Evolutionary conservation across 257 asterid genomes (phyloP).

Genomic region (Phtheirospermum japonicum): DNA sequence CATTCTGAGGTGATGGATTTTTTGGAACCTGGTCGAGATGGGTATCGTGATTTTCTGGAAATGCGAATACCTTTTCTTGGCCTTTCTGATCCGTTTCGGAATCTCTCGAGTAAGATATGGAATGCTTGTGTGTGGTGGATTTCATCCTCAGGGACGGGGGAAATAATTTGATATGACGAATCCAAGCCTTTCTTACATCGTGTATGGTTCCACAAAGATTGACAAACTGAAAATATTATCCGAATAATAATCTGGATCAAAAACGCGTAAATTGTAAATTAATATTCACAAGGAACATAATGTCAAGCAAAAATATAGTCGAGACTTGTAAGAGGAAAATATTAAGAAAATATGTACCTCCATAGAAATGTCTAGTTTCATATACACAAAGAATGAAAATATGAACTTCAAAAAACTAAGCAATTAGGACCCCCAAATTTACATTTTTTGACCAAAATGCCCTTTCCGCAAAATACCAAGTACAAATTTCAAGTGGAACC

Average conservation of each 20-base stretch:
- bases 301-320: not conserved
- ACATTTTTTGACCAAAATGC: no score
- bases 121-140: constrained; percentile 33
- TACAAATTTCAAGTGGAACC: no score
- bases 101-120: constrained; percentile 29
- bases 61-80: constrained; percentile 23
- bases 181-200: constrained; percentile 72
- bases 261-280: constrained; percentile 13
- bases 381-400: not conserved
- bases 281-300: constrained; percentile 6
- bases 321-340: not conserved
- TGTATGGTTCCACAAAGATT: constrained; percentile 76
- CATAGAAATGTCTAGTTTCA: not conserved
- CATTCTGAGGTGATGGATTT: constrained; percentile 23
- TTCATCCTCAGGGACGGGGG: constrained; percentile 57
- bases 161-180: constrained; percentile 65
- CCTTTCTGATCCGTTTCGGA: constrained; percentile 25
- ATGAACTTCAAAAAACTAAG: not conserved
- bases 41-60: constrained; percentile 16
- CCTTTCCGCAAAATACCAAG: no score
- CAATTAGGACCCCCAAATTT: not conserved
- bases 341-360: not conserved
- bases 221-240: constrained; percentile 57
- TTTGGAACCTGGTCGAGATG: not conserved
- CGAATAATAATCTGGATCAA: constrained; percentile 23